Evolutionary conservation across 352 stramenopile genomes (phyloP), one percentile per base, ranked within the genome.

Genomic region (Phytophthora ohioensis): DNA sequence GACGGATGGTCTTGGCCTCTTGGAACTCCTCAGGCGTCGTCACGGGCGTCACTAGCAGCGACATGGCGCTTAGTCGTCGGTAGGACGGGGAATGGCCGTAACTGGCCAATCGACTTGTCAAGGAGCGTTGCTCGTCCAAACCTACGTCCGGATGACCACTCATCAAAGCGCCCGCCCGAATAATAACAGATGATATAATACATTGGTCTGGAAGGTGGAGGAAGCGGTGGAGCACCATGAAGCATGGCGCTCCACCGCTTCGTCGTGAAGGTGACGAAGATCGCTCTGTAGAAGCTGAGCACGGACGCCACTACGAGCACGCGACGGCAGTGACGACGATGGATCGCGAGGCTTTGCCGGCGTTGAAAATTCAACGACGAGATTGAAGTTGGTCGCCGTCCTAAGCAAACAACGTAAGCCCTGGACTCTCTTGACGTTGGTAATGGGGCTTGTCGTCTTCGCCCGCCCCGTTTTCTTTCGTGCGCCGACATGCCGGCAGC

Each of bases 1-100:
- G 66, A 47, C 81, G 78, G 34, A 91, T 73, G 13, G 47, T 60
- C 49, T 79, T 85, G 65, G 80, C 77, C 38, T 79, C 69, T 9
- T 84, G 60, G 27, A 81, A 65, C 46, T 85, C 67, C 32, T 79
- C 69, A 0, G 73, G 64, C 15, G 78, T 84, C 31, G 58, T 83
- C 55, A 85, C 79, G 30, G 64, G 52, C 51, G 70, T 79, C 69
- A 89, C 81, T 27, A 66, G 38, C 36, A 82, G 57, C 8, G 73
- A 78, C 76, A 82, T 84, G 11, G 35, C 17, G 39, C 7, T 21
- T 10, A 2, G 49, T 5, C 6, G 17, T 43, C 30, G 30, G 5
- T n/a, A 46, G 31, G 48, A 51, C 32, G 47, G n/a, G 36, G 21
- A 66, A 64, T 71, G 55, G 9, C 64, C 17, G 7, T 3, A 6